Evolutionary conservation across 192 early-diverging fungal genomes (phyloP).

Genomic region (Diversispora epigaea): DNA sequence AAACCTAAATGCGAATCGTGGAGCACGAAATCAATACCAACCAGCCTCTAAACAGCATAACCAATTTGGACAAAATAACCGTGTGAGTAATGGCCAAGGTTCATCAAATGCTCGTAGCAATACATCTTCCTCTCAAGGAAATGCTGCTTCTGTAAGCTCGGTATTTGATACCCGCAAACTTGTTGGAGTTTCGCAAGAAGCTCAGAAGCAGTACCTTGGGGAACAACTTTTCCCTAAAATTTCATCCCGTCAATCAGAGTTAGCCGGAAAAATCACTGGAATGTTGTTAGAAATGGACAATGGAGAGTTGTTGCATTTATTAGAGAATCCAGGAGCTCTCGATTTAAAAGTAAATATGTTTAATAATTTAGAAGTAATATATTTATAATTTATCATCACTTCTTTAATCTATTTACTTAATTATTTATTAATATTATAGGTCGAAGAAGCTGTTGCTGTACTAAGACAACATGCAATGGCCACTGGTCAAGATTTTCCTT

Average conservation of each 20-base stretch:
- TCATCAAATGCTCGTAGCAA: slow-evolving; percentile 45
- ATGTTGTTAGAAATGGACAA: slow-evolving; percentile 99
- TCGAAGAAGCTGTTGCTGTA: slow-evolving; percentile 79
- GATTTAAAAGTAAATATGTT: slow-evolving; percentile 61
- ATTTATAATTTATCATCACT: neutral
- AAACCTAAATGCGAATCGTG: slow-evolving; percentile 11
- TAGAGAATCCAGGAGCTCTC: slow-evolving; percentile 82
- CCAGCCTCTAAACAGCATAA: slow-evolving; percentile 43
- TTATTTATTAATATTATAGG: neutral
- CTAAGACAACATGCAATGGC: slow-evolving; percentile 63
- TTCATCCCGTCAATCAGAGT: slow-evolving; percentile 61
- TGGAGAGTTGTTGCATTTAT: slow-evolving; percentile 82
- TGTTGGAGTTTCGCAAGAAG: slow-evolving; percentile 52
- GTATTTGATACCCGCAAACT: slow-evolving; percentile 18
- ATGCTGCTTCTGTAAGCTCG: slow-evolving; percentile 33
- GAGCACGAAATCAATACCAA: slow-evolving; percentile 43
- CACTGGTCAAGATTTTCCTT: slow-evolving; percentile 18
- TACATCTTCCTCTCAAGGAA: slow-evolving; percentile 33
- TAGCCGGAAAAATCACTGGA: slow-evolving; percentile 97
- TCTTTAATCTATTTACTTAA: neutral
- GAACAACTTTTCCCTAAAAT: slow-evolving; percentile 94
- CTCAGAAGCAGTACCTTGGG: slow-evolving; percentile 96
- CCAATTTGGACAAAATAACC: slow-evolving; percentile 49
- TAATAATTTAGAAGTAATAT: neutral
- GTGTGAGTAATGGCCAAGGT: slow-evolving; percentile 55